Evolutionary conservation across 441 rosid species (phyloP).

Genomic region (Cnidoscolus chayamansa): DNA sequence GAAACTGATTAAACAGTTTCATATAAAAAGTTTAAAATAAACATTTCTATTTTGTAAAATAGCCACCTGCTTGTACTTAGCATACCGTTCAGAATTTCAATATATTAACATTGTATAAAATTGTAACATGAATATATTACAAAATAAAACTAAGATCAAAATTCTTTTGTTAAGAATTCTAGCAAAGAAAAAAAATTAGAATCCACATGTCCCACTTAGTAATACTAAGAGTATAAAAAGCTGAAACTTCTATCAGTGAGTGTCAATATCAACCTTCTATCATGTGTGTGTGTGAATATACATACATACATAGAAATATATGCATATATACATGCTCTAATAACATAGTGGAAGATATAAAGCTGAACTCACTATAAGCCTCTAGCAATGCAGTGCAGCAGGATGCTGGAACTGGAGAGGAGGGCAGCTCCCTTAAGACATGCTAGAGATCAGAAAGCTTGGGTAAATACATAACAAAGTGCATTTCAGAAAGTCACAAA

Average conservation of each 20-base stretch:
- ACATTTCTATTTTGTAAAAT: neutral
- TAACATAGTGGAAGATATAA: conserved; percentile 9
- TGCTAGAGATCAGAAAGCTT: conserved; percentile 56
- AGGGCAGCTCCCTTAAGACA: conserved; percentile 94
- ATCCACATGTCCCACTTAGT: neutral
- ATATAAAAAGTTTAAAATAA: neutral
- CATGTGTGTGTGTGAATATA: neutral
- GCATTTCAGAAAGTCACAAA: conserved; percentile 21
- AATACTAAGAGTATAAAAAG: neutral
- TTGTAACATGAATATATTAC: neutral
- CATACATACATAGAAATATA: neutral
- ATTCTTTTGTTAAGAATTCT: neutral
- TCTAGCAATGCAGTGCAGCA: conserved; percentile 96
- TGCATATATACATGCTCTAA: neutral
- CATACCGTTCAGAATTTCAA: neutral
- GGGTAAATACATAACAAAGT: conserved; percentile 24
- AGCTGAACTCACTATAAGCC: conserved; percentile 73
- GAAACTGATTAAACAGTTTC: neutral
- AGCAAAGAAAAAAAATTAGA: neutral
- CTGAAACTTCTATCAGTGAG: too few relatives aligned
- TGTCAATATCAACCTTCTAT: neutral
- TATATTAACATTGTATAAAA: neutral
- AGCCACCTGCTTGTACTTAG: neutral
- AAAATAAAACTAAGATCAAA: neutral
- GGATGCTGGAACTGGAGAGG: conserved; percentile 96